A percentile compares a stretch with the other conserved stretches of the same genome.
Conservation (phyloP, 352 stramenopile species). For the Phytophthora ohioensis region DNA sequence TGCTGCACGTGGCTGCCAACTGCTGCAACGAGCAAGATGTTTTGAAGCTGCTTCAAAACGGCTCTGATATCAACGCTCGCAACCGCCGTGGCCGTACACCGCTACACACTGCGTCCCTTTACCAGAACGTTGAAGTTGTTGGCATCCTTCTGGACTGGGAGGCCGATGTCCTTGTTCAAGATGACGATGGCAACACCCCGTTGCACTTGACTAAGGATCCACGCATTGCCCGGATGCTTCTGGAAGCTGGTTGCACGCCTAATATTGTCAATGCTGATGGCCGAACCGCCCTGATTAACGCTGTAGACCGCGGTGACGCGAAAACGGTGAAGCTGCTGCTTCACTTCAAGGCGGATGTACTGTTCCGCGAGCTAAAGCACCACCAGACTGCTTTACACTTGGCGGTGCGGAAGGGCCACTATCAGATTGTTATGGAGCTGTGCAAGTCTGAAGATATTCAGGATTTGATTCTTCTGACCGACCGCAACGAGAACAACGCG, state of each 20-base stretch:
- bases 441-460: constrained; percentile 78
- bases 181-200: constrained; percentile 87
- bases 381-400: constrained; percentile 86
- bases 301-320: constrained; percentile 75
- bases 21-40: constrained; percentile 90
- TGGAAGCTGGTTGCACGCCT: constrained; percentile 83
- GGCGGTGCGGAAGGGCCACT: constrained; percentile 85
- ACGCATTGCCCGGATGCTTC: constrained; percentile 81
- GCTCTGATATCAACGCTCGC: constrained; percentile 85
- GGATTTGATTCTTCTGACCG: constrained; percentile 74
- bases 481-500: constrained; percentile 88
- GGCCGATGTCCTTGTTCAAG: constrained; percentile 78
- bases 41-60: constrained; percentile 86
- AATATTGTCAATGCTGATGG: constrained; percentile 89
- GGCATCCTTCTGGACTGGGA: constrained; percentile 85
- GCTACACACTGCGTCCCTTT: constrained; percentile 83
- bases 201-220: constrained; percentile 83
- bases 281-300: constrained; percentile 81
- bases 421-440: constrained; percentile 87
- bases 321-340: constrained; percentile 83
- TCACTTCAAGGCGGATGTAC: constrained; percentile 85
- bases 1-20: constrained; percentile 87
- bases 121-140: constrained; percentile 86
- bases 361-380: constrained; percentile 89
- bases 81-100: constrained; percentile 84